These are phyloP conservation scores for Ramichloridium luteum DNA, from an alignment of 2,329 filamentous ascomycete species.

Conservation along the genomic window DNA sequence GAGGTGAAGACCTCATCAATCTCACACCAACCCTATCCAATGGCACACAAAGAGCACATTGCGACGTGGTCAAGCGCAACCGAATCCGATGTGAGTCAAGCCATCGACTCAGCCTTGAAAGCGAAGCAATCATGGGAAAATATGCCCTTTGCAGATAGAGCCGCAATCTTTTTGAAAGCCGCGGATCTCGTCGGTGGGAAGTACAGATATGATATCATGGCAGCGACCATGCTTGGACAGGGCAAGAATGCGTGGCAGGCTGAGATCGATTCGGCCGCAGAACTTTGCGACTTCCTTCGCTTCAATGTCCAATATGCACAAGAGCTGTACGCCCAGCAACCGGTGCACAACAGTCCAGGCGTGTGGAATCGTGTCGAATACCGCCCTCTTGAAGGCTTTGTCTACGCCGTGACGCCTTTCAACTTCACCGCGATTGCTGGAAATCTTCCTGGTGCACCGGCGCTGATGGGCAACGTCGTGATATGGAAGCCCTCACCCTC, in stretches of 20 bases:
- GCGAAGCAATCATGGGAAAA: constrained; percentile 79
- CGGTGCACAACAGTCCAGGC: constrained; percentile 66
- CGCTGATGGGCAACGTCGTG: constrained; percentile 85
- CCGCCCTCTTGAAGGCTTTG: constrained; percentile 83
- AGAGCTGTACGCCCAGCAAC: constrained; percentile 80
- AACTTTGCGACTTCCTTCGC: constrained; percentile 76
- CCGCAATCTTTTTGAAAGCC: constrained; percentile 89
- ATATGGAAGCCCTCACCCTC: constrained; percentile 93
- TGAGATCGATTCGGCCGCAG: constrained; percentile 93
- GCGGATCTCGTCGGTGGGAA: constrained; percentile 82
- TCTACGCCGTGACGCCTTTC: constrained; percentile 89
- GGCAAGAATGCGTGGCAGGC: constrained; percentile 98
- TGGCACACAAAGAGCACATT: constrained; percentile 62
- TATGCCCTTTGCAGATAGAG: constrained; percentile 78
- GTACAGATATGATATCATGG: constrained; percentile 95
- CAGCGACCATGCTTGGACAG: constrained; percentile 87
- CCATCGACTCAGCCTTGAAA: constrained; percentile 74
- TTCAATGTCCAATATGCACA: constrained; percentile 93
- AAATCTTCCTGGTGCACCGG: constrained; percentile 72
- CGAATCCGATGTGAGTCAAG: constrained; percentile 58
- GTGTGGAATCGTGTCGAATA: constrained; percentile 90
- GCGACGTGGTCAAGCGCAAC: constrained; percentile 79
- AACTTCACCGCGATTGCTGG: constrained; percentile 95
- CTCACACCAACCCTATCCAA: constrained; percentile 67
- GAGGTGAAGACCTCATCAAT: constrained; percentile 46